phyloP scores from a whole-genome alignment of 345 rosid species.

The Passiflora organensis region DNA sequence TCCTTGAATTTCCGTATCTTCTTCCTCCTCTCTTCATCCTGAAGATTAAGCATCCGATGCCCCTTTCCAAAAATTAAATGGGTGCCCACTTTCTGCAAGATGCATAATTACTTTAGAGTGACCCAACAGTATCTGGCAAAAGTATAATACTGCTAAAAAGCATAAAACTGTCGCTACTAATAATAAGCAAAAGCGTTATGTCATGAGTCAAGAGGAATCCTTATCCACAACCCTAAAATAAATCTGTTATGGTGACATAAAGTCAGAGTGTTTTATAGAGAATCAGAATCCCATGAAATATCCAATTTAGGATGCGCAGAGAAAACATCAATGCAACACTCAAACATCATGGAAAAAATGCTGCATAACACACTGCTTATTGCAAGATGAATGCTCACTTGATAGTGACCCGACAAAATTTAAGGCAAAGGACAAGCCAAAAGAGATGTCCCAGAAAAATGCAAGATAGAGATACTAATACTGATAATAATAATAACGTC shows the following conservation, averaged over 20 bases:
- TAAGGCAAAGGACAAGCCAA: no score
- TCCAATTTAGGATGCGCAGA: no score
- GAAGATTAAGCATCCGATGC: slow-evolving; percentile 28
- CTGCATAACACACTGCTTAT: no score
- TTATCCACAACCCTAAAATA: no score
- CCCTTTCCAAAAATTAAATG: slow-evolving; percentile 51
- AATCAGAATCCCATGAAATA: neutral
- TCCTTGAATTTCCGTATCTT: slow-evolving; percentile 75
- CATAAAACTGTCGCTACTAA: neutral
- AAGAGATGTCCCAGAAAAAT: no score
- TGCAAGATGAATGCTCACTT: slow-evolving; percentile 31
- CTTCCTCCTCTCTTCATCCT: slow-evolving; percentile 36
- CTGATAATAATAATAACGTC: no score
- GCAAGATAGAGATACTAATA: no score
- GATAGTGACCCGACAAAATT: slow-evolving; percentile 4
- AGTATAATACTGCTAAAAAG: neutral
- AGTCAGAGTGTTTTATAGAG: no score
- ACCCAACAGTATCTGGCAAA: neutral
- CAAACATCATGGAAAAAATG: no score
- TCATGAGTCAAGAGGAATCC: no score
- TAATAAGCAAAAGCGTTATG: neutral
- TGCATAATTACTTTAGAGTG: slow-evolving; percentile 19
- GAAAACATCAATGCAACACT: no score
- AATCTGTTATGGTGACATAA: no score
- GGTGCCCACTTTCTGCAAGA: slow-evolving; percentile 53